Evolutionary conservation across 1,139 yeast species (phyloP), one percentile per base, ranked within the genome.

Genomic region (Schizosaccharomyces versatilis): DNA sequence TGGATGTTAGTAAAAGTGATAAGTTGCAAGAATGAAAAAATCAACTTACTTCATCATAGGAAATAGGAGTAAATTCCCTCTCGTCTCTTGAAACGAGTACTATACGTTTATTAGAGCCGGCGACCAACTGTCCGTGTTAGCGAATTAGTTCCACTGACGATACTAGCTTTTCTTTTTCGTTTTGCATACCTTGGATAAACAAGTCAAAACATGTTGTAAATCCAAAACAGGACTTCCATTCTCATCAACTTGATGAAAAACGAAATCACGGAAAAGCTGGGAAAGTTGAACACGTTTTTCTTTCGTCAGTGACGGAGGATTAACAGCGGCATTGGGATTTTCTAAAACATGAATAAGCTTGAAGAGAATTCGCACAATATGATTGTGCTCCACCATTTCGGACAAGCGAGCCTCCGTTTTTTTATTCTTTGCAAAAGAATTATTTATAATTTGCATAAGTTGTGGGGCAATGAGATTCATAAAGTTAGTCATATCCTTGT

Each of bases 101-200:
- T 36, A 90, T 68, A 62, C 77, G 79, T 66, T 90, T 98, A 54
- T 84, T 90, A 52, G 82, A 75, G 0, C 97, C 98, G 12, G 93
- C 94, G 66, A 93, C 99, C 58, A 90, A 71, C 49, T 44, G 32
- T 24, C 7, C 7, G 32, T 10, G 14, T 1, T 7, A 17, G 19
- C 10, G 32, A 10, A 32, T 14, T 38, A n/a, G 44, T 19, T 19
- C 5, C 19, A 24, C 42, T 10, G 44, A 9, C 14, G 7, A 53
- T 24, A 3, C 42, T 42, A 36, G 15, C 38, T 24, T 9, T 7
- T 38, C n/a, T 3, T 24, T 24, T 5, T 24, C 2, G 32, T 24
- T 24, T 24, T 24, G 38, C 49, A 19, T 44, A 44, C 49, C 67
- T 90, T 90, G 68, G 90, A 90, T 62, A 90, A 70, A 61, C 81